A percentile compares a stretch with the other conserved stretches of the same genome.
Evolutionary conservation across 768 basidiomycete species (phyloP).

Genomic region (Suillus luteus): DNA sequence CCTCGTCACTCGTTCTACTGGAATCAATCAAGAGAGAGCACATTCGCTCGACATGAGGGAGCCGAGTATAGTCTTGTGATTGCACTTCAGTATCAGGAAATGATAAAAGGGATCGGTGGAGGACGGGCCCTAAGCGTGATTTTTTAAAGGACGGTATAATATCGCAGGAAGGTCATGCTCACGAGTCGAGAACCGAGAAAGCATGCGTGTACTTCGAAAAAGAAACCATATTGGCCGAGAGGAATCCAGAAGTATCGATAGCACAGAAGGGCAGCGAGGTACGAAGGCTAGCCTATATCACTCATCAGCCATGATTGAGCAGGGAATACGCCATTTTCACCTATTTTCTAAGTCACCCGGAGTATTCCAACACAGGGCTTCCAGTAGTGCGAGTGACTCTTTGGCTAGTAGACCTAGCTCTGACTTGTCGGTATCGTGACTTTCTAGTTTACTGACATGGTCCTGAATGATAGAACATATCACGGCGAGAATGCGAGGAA

Average conservation of each 20-base stretch:
- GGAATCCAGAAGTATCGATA: constrained; percentile 50
- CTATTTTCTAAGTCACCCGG: constrained; percentile 43
- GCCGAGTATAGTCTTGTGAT: constrained; percentile 30
- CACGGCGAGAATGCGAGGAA: constrained; percentile 39
- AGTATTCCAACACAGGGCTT: constrained; percentile 52
- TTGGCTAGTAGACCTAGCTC: constrained; percentile 37
- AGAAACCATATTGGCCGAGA: constrained; percentile 57
- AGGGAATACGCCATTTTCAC: constrained; percentile 21
- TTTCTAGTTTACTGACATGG: constrained; percentile 39
- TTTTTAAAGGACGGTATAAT: neutral
- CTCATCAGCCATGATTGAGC: neutral
- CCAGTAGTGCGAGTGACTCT: constrained; percentile 50
- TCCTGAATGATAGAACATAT: constrained; percentile 45
- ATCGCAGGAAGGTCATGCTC: constrained; percentile 28
- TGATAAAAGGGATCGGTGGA: constrained; percentile 47
- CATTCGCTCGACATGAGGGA: constrained; percentile 49
- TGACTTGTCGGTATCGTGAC: constrained; percentile 25
- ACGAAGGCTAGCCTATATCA: constrained; percentile 41
- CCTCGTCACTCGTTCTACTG: constrained; percentile 42
- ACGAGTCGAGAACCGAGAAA: constrained; percentile 60
- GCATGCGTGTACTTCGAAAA: constrained; percentile 46
- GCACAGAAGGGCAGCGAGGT: constrained; percentile 40
- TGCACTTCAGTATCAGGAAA: constrained; percentile 32
- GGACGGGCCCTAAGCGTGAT: constrained; percentile 39
- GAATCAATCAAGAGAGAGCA: constrained; percentile 51